Base-by-base conservation (phyloP, 345 rosid genomes). In the Ailanthus altissimus region DNA sequence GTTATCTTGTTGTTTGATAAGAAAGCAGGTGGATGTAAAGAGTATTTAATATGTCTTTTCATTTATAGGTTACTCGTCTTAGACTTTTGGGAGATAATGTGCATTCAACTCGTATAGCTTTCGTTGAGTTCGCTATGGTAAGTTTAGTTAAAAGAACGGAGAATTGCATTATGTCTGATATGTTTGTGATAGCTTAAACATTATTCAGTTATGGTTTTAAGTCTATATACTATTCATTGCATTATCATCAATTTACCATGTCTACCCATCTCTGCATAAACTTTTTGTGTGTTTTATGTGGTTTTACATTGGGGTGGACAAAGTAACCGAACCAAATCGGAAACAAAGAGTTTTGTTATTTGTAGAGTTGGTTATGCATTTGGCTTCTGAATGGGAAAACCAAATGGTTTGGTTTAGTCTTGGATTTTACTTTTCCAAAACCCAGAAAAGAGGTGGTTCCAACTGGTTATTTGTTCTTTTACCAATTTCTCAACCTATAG, bases 51-150 rank as follows among this genome's bases (percentile, higher is more conserved):
- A 36, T 43, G 45, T 25, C 46, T 67, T 74, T 40, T 75, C 11
- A 72, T 65, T 51, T 56, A 20, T 79, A 94, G 98, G 98, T 94
- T 61, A 89, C 92, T 77, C 93, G 90, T 63, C 84, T 94, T 86
- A 92, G 96, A 90, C 90, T 94, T 77, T 84, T 91, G 74, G 97
- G 98, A 15, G 97, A 92, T 83, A 84, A 91, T 20, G 83, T 88
- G 79, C 98, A 94, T 84, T 92, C 97, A 51, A 92, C 90, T 79
- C 92, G 94, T 77, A 94, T 91, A 81, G 96, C 93, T 70, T 94
- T 94, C 80, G 93, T 92, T 75, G 98, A 94, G 82, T 94, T 94
- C 82, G 90, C 92, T 32, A 78, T 79, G 94, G 98, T 94, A 83
- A 88, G 88, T 38, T 51, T 28, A 25, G 64, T 28, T 45, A 25